Base-by-base conservation (phyloP, 108 stramenopile species). In the Cyclotella cryptica region DNA sequence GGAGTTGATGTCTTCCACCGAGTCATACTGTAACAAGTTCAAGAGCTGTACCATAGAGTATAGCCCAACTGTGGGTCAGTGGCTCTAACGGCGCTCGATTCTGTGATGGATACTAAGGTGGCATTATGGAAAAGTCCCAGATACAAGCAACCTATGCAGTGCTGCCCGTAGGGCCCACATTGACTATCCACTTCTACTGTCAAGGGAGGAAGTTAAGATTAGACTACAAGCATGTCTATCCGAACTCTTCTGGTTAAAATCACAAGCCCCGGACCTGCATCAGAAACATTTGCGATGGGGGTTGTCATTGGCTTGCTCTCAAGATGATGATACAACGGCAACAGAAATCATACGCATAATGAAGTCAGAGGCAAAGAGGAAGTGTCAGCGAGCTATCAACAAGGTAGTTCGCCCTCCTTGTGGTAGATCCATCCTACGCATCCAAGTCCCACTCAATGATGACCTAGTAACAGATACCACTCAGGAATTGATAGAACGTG, bases 121-220 rank as follows among this genome's bases (percentile, higher is more conserved):
- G 44, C 44, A 17, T 1, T 15, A 69, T 29, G 68, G 68, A 39
- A 51, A 53, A 29, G 68, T 69, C 6, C 68, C 68, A 10, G 68
- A 69, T 21, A 30, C 44, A 30, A 11, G 68, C 11, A 35, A 69
- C 29, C 27, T 59, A 11, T 12, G 12, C 10, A 22, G 58, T 13
- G 10, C 12, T 12, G 11, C 13, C 10, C 22, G 27, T 11, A 27
- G 44, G 13, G 44, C 44, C 9, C 9, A 45, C 44, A 45, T 45
- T 12, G 11, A 9, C 13, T 9, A 45, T 45, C 44, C 44, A 45
- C 44, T 45, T 9, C 11, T 12, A 45, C 9, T 45, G 9, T 13
- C 44, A 45, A 9, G 44, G 44, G 44, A 45, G 13, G 44, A 45
- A 9, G 13, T 45, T 45, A 13, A 45, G 44, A 13, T 9, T 45